A percentile compares a stretch with the other conserved stretches of the same genome.
phyloP scores from a whole-genome alignment of 2,329 filamentous ascomycete genomes.

The Dactylella cylindrospora region DNA sequence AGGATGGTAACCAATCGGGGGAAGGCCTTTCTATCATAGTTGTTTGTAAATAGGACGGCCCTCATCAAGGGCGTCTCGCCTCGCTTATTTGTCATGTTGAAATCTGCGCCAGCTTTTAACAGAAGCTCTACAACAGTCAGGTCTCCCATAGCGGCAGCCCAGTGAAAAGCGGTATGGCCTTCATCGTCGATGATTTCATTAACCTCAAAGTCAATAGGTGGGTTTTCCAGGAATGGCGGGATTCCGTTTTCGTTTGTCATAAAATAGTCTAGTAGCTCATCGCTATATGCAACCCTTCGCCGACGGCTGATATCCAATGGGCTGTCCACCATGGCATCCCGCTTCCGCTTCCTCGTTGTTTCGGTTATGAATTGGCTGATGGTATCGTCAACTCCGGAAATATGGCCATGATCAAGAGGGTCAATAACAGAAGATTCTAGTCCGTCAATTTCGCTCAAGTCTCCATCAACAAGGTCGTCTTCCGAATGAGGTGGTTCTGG shows the following conservation, averaged over 20 bases:
- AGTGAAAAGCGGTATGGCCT: constrained; percentile 89
- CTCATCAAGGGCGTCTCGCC: constrained; percentile 93
- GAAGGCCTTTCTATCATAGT: constrained; percentile 90
- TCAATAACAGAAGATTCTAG: constrained; percentile 36
- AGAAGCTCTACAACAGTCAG: constrained; percentile 86
- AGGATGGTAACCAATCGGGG: constrained; percentile 80
- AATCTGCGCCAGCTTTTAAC: constrained; percentile 74
- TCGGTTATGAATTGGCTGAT: constrained; percentile 51
- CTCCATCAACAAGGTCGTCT: constrained; percentile 23
- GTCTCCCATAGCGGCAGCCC: constrained; percentile 97
- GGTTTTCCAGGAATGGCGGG: constrained; percentile 70
- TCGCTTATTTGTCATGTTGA: constrained; percentile 68
- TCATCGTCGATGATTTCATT: constrained; percentile 93
- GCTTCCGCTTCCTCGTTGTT: constrained; percentile 70
- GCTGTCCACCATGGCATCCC: constrained; percentile 63
- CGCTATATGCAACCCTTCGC: constrained; percentile 79
- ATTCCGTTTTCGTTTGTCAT: constrained; percentile 80
- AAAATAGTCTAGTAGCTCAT: constrained; percentile 94
- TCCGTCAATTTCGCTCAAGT: constrained; percentile 39
- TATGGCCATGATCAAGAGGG: constrained; percentile 24
- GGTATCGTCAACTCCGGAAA: constrained; percentile 25
- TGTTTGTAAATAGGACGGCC: constrained; percentile 94
- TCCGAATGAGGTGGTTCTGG: constrained; percentile 12
- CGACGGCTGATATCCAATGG: constrained; percentile 70
- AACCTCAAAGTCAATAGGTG: constrained; percentile 81